Evolutionary conservation across 768 basidiomycete genomes (phyloP).

Genomic region (Pisolithus microcarpus): DNA sequence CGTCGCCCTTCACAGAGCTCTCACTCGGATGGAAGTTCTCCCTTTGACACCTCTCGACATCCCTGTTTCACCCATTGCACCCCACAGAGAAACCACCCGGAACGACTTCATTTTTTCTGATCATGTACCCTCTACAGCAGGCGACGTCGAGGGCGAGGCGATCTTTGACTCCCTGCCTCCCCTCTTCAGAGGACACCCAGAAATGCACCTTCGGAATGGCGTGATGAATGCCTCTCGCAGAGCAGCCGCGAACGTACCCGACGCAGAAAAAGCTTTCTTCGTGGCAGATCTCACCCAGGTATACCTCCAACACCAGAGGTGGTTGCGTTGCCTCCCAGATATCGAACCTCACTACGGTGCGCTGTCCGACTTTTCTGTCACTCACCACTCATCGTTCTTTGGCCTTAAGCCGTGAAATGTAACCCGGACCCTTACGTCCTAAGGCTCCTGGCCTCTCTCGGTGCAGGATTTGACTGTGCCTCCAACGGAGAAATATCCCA

Average conservation of each 20-base stretch:
- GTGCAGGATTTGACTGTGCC: slow-evolving; percentile 95
- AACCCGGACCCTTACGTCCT: slow-evolving; percentile 96
- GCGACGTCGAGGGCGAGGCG: slow-evolving; percentile 31
- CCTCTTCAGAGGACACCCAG: slow-evolving; percentile 60
- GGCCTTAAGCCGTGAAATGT: slow-evolving; percentile 79
- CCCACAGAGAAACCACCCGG: background rate
- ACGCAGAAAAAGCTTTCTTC: slow-evolving; percentile 93
- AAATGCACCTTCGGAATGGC: slow-evolving; percentile 70
- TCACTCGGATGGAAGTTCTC: slow-evolving; percentile 1
- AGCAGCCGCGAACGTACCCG: slow-evolving; percentile 46
- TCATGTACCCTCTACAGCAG: background rate
- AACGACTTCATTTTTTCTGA: background rate
- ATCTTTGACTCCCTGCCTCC: slow-evolving; percentile 62
- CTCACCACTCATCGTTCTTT: slow-evolving; percentile 18
- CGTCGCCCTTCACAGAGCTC: background rate
- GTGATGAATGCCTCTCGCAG: slow-evolving; percentile 57
- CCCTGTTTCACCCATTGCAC: background rate
- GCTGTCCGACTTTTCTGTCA: slow-evolving; percentile 25
- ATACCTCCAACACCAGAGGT: slow-evolving; percentile 77
- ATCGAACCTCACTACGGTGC: slow-evolving; percentile 93
- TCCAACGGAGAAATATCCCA: slow-evolving; percentile 87
- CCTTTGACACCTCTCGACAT: slow-evolving; percentile 3
- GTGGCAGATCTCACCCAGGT: slow-evolving; percentile 90
- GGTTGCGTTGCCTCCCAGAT: slow-evolving; percentile 69
- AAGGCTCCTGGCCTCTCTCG: slow-evolving; percentile 82